Conservation (phyloP, 106 monocot genomes). For the Gastrodia elata region DNA sequence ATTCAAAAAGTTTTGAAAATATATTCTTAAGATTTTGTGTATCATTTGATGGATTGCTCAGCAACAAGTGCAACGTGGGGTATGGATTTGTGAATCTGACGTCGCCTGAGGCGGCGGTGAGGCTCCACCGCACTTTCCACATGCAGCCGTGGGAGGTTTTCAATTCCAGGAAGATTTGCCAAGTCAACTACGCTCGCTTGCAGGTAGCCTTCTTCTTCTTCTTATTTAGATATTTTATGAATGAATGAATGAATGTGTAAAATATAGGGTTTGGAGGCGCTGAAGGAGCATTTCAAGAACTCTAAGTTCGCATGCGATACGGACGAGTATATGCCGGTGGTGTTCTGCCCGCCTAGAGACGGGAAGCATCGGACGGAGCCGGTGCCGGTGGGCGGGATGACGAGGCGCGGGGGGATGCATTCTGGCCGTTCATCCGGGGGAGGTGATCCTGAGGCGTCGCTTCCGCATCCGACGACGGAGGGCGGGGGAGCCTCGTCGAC, state of each 20-base stretch:
- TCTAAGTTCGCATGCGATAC: constrained; percentile 93
- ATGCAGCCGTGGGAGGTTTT: constrained; percentile 93
- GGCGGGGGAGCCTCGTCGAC: background rate
- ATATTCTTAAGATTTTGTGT: background rate
- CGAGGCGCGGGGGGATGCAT: constrained; percentile 15
- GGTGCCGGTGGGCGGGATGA: constrained; percentile 44
- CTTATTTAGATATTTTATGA: no score
- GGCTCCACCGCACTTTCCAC: constrained; percentile 85
- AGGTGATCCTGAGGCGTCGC: background rate
- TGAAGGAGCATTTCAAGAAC: constrained; percentile 92
- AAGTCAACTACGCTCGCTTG: constrained; percentile 91
- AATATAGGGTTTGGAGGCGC: constrained; percentile 97
- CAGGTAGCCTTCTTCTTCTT: constrained; percentile 31
- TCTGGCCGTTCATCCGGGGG: background rate
- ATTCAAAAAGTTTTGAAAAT: no score
- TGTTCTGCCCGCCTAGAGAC: constrained; percentile 79
- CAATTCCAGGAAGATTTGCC: constrained; percentile 98
- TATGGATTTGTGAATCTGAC: constrained; percentile 97
- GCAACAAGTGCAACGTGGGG: constrained; percentile 99
- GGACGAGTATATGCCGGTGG: constrained; percentile 98
- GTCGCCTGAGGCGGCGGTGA: constrained; percentile 76
- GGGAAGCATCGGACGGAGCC: constrained; percentile 67
- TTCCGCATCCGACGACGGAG: background rate
- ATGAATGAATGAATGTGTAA: no score
- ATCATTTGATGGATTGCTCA: no score